Conservation (phyloP, 2,329 filamentous ascomycete genomes). For the Verticillium dahliae region DNA sequence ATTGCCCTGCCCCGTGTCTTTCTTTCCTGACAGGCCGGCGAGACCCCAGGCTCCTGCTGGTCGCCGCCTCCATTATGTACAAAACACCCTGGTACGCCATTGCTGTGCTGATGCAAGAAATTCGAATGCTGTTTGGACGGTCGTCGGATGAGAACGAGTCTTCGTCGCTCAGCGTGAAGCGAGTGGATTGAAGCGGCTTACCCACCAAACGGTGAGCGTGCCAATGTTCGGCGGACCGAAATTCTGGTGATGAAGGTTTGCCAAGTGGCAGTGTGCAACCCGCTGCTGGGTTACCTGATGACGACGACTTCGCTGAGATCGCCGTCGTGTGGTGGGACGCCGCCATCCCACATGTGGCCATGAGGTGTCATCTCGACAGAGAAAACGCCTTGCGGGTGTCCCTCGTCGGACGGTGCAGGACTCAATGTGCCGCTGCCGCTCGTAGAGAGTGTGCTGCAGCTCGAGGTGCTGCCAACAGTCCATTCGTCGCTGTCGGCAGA, state of each 20-base stretch:
- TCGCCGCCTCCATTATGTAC: background rate
- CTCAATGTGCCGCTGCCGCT: conserved; percentile 43
- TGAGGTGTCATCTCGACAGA: conserved; percentile 27
- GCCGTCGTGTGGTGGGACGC: conserved; percentile 29
- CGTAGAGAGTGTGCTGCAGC: conserved; percentile 43
- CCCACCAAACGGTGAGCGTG: background rate
- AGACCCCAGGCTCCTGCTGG: conserved; percentile 4
- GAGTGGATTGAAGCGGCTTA: background rate
- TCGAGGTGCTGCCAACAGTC: conserved; percentile 80
- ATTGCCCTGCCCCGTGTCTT: conserved; percentile 5
- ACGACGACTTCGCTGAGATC: conserved; percentile 40
- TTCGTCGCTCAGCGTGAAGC: background rate
- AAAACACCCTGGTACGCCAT: conserved; percentile 9
- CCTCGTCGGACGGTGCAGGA: conserved; percentile 39
- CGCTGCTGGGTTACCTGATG: conserved; percentile 20
- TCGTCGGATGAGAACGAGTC: background rate
- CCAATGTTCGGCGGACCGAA: background rate
- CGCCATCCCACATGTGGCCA: conserved; percentile 30
- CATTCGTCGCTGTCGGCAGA: conserved; percentile 71
- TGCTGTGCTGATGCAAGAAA: conserved; percentile 15
- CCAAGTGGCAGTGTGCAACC: background rate
- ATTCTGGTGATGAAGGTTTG: background rate
- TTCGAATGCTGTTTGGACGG: background rate
- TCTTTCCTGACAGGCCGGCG: conserved; percentile 4
- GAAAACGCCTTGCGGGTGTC: conserved; percentile 10